Conservation (phyloP, 441 rosid species). For the Populus trichocarpa region DNA sequence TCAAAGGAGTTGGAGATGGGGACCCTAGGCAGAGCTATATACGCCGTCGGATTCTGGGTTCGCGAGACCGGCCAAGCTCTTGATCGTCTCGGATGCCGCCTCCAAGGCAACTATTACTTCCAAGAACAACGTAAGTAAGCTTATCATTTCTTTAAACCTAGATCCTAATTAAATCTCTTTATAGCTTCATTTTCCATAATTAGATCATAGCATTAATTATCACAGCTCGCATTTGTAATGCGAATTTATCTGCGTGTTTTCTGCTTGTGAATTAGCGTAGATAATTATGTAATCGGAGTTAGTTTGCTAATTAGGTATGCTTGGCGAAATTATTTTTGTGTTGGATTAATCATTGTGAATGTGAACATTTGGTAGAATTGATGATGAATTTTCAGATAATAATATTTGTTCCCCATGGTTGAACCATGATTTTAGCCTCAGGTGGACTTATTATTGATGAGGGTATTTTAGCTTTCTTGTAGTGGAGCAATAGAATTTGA, state of each 20-base stretch:
- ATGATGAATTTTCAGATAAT: background rate
- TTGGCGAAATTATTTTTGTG: background rate
- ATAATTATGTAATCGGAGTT: background rate
- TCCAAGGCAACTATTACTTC: slow-evolving; percentile 78
- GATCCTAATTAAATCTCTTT: slow-evolving; percentile 10
- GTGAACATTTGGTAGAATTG: background rate
- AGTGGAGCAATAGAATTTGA: background rate
- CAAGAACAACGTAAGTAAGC: slow-evolving; percentile 67
- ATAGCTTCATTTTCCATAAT: background rate
- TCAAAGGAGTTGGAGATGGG: slow-evolving; percentile 49
- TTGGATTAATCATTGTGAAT: background rate
- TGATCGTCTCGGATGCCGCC: slow-evolving; percentile 92
- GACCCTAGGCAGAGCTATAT: slow-evolving; percentile 73
- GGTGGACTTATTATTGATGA: background rate
- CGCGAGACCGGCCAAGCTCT: slow-evolving; percentile 94
- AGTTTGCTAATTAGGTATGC: background rate
- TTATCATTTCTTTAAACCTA: background rate
- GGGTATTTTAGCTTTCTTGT: background rate
- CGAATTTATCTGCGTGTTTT: background rate
- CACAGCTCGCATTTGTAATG: background rate
- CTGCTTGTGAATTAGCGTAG: background rate
- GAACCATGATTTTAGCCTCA: too few relatives aligned
- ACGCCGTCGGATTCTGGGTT: slow-evolving; percentile 91
- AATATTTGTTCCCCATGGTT: too few relatives aligned
- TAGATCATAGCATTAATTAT: background rate